Conservation (phyloP, 1,284 basidiomycete genomes). For the Laetiporus sulphureus region DNA sequence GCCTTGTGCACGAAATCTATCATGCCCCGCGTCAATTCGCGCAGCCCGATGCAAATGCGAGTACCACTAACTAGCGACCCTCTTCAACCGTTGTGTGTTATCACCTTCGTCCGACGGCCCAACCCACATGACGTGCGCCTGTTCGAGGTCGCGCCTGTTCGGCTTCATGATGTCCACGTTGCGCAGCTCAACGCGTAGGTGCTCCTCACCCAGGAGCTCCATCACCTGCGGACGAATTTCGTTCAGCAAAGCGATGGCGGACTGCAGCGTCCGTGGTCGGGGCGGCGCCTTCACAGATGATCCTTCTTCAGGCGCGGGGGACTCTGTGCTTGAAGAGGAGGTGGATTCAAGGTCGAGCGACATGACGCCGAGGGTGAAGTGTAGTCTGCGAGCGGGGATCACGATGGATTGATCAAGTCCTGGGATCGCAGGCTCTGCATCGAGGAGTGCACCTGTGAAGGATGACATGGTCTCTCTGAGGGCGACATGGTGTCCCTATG, state of each 20-base stretch:
- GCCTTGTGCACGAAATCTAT: conserved; percentile 36
- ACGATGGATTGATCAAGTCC: conserved; percentile 56
- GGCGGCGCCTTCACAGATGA: neutral
- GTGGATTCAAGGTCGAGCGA: conserved; percentile 28
- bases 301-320: neutral
- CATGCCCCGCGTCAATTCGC: neutral
- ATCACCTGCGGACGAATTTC: conserved; percentile 40
- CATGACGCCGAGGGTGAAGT: conserved; percentile 70
- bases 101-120: conserved; percentile 33
- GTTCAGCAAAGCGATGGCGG: conserved; percentile 41
- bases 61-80: conserved; percentile 35
- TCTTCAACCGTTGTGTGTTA: conserved; percentile 23
- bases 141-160: conserved; percentile 28
- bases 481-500: conserved; percentile 46
- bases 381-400: conserved; percentile 54
- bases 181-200: conserved; percentile 40
- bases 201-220: conserved; percentile 16
- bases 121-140: conserved; percentile 54
- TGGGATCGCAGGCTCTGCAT: conserved; percentile 30
- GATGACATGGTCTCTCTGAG: conserved; percentile 34
- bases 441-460: conserved; percentile 41
- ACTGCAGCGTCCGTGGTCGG: conserved; percentile 30
- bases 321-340: neutral
- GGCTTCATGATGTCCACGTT: conserved; percentile 46
- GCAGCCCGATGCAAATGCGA: neutral